Percentiles rank a stretch among this genome's conserved stretches.
phyloP scores from a whole-genome alignment of 2,329 filamentous ascomycete species.

The Alternaria triticina region DNA sequence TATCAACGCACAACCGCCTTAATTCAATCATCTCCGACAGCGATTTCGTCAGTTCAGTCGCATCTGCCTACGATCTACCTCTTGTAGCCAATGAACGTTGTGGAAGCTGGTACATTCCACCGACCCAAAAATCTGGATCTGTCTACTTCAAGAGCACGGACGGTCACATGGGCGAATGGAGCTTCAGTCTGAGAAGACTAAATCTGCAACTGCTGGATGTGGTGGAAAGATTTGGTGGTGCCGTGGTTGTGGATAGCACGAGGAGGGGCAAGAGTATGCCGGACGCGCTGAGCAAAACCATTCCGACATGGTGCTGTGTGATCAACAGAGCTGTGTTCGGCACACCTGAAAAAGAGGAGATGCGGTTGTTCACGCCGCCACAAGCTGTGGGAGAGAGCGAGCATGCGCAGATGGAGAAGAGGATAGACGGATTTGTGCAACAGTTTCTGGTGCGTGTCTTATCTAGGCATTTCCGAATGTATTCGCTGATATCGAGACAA shows the following conservation, averaged over 20 bases:
- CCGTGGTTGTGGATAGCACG: slow-evolving; percentile 91
- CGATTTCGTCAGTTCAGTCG: slow-evolving; percentile 71
- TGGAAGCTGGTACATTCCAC: slow-evolving; percentile 90
- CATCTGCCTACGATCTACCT: slow-evolving; percentile 65
- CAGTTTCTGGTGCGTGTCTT: slow-evolving; percentile 52
- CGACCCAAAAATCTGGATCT: slow-evolving; percentile 68
- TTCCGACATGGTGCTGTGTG: slow-evolving; percentile 92
- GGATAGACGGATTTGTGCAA: slow-evolving; percentile 63
- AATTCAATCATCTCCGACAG: slow-evolving; percentile 79
- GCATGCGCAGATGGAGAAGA: slow-evolving; percentile 75
- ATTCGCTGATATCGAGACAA: slow-evolving; percentile 23
- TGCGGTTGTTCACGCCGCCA: slow-evolving; percentile 71
- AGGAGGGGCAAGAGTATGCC: slow-evolving; percentile 94
- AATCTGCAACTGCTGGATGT: slow-evolving; percentile 82
- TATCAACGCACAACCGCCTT: slow-evolving; percentile 82
- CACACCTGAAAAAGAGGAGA: slow-evolving; percentile 47
- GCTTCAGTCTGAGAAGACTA: slow-evolving; percentile 81
- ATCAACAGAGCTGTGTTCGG: slow-evolving; percentile 82
- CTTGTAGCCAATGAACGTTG: slow-evolving; percentile 93
- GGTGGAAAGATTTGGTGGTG: slow-evolving; percentile 71
- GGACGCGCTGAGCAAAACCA: slow-evolving; percentile 90
- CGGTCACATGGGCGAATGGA: slow-evolving; percentile 89
- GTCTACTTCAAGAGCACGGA: slow-evolving; percentile 99
- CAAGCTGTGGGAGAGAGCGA: slow-evolving; percentile 76
- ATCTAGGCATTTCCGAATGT: neutral